Evolutionary conservation across 2,329 filamentous ascomycete species (phyloP).

Genomic region (Colletotrichum sp.): DNA sequence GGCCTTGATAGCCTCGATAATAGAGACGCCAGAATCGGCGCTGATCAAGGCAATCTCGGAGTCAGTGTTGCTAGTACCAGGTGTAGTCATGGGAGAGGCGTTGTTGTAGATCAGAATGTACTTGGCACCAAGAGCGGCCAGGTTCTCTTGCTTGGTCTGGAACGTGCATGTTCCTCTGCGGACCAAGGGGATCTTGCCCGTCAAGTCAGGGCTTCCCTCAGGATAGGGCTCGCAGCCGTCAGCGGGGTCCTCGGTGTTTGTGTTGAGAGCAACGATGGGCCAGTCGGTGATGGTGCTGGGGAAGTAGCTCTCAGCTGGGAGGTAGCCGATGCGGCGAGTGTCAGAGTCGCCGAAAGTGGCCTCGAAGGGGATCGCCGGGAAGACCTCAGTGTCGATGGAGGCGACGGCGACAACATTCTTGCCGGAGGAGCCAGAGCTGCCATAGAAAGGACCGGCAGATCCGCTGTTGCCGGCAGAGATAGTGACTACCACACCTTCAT

Average conservation of each 20-base stretch:
- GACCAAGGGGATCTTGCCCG: slow-evolving; percentile 38
- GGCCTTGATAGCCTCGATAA: slow-evolving; percentile 28
- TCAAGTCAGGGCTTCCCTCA: slow-evolving; percentile 25
- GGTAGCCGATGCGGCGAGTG: slow-evolving; percentile 32
- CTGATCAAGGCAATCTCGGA: slow-evolving; percentile 26
- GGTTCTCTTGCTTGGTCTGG: slow-evolving; percentile 29
- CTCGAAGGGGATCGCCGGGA: slow-evolving; percentile 32
- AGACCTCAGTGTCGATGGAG: slow-evolving; percentile 39
- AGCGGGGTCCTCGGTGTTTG: slow-evolving; percentile 25
- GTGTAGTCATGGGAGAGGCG: slow-evolving; percentile 21
- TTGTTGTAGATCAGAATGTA: slow-evolving; percentile 36
- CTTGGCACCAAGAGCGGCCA: slow-evolving; percentile 27
- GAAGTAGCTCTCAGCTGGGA: slow-evolving; percentile 36
- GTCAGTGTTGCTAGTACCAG: slow-evolving; percentile 9
- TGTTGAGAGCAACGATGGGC: slow-evolving; percentile 28
- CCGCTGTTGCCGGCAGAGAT: slow-evolving; percentile 59
- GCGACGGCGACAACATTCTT: slow-evolving; percentile 47
- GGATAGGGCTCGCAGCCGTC: slow-evolving; percentile 32
- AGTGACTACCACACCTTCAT: slow-evolving; percentile 52
- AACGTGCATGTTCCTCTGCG: slow-evolving; percentile 39
- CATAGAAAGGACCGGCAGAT: slow-evolving; percentile 50
- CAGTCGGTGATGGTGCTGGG: slow-evolving; percentile 38
- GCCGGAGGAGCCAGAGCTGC: slow-evolving; percentile 44
- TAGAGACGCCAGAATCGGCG: slow-evolving; percentile 24
- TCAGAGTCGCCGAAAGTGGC: slow-evolving; percentile 32